Evolutionary conservation across 2,329 filamentous ascomycete genomes (phyloP).

Genomic region (Thielaviopsis musarum): DNA sequence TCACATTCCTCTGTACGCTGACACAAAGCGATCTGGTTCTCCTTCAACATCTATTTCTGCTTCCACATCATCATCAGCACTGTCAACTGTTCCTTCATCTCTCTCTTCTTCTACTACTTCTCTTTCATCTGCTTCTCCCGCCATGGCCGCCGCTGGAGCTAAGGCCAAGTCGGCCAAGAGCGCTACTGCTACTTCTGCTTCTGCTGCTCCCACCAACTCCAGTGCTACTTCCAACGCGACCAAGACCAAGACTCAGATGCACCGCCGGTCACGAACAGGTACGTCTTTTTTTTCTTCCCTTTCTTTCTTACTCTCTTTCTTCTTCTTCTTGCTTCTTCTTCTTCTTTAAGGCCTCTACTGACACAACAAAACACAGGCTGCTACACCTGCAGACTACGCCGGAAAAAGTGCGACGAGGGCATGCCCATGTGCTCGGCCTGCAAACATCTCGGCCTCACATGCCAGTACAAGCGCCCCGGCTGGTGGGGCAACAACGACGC

Average conservation of each 20-base stretch:
- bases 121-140: slow-evolving; percentile 40
- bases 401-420: slow-evolving; percentile 55
- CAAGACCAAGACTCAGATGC: slow-evolving; percentile 70
- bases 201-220: slow-evolving; percentile 20
- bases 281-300: slow-evolving; percentile 29
- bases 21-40: slow-evolving; percentile 9
- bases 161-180: slow-evolving; percentile 37
- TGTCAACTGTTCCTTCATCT: slow-evolving; percentile 39
- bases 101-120: slow-evolving; percentile 51
- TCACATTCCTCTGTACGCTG: slow-evolving; percentile 33
- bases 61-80: slow-evolving; percentile 2
- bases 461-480: slow-evolving; percentile 90
- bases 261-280: slow-evolving; percentile 84
- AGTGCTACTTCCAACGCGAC: slow-evolving; percentile 15
- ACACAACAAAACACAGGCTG: slow-evolving; percentile 29
- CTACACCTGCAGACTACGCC: slow-evolving; percentile 50
- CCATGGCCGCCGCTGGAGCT: slow-evolving; percentile 42
- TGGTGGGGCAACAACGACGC: slow-evolving; percentile 96
- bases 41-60: slow-evolving; percentile 3
- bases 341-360: background rate
- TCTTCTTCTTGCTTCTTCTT: slow-evolving; percentile 12
- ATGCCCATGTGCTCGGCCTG: slow-evolving; percentile 46
- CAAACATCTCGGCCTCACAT: slow-evolving; percentile 63
- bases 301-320: slow-evolving; percentile 25
- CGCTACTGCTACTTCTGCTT: slow-evolving; percentile 20